phyloP scores from a whole-genome alignment of 345 rosid genomes.

The Eucalyptus sp. region DNA sequence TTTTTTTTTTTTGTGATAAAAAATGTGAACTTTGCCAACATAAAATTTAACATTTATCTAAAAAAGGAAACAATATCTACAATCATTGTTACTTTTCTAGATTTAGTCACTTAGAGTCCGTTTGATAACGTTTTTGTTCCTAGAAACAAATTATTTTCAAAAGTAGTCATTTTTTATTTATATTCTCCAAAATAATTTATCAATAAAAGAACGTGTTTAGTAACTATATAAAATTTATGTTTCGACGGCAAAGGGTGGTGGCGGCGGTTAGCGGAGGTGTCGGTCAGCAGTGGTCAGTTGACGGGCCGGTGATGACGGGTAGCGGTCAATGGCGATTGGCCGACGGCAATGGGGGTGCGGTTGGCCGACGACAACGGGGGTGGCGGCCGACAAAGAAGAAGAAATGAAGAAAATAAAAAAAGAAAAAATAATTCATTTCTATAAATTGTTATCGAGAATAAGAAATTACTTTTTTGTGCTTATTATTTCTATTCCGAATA shows the following conservation, averaged over 20 bases:
- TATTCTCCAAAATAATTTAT: rapidly evolving
- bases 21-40: rapidly evolving
- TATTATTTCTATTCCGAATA: no score
- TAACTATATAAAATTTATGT: rapidly evolving
- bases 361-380: no score
- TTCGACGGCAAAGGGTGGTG: rapidly evolving
- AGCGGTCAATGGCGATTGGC: rapidly evolving
- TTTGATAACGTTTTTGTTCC: rapidly evolving
- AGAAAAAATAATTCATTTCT: no score
- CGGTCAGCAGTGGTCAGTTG: rapidly evolving
- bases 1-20: neutral
- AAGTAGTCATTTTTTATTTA: no score
- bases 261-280: rapidly evolving
- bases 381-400: rapidly evolving
- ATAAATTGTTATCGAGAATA: rapidly evolving
- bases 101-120: rapidly evolving
- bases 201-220: rapidly evolving
- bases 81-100: neutral
- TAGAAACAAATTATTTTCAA: rapidly evolving
- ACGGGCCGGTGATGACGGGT: rapidly evolving
- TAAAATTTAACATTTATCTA: neutral
- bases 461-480: no score
- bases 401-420: no score
- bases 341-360: rapidly evolving
- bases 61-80: neutral